These are phyloP conservation scores for Tetrahymena thermophila DNA, from an alignment of 73 alveolate species.

Conservation along the genomic window DNA sequence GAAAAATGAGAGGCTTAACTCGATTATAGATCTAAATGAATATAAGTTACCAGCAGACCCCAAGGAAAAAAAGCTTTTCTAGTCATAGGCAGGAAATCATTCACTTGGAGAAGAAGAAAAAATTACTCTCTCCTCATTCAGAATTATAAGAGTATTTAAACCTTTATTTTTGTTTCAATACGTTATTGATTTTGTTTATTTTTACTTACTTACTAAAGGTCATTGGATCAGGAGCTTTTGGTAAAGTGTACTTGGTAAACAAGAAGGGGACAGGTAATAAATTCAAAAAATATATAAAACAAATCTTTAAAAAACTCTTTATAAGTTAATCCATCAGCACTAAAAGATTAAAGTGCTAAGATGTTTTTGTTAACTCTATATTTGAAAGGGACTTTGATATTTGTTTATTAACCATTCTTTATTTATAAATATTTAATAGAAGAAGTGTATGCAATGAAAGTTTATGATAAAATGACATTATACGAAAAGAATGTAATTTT, in stretches of 20 bases:
- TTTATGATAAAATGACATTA: constrained; percentile 62
- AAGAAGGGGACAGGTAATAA: background rate
- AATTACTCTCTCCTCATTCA: background rate
- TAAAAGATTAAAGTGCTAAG: background rate
- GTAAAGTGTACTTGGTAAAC: background rate
- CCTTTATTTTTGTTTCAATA: background rate
- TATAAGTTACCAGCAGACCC: background rate
- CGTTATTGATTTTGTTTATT: background rate
- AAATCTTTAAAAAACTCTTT: too few species aligned
- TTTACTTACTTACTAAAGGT: background rate
- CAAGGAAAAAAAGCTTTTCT: background rate
- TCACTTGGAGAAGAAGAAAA: background rate
- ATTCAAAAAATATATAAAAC: too few species aligned
- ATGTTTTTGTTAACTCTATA: too few species aligned
- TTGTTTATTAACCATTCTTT: background rate
- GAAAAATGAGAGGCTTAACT: constrained; percentile 2
- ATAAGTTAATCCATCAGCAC: background rate
- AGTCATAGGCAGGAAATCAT: background rate
- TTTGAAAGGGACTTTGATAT: background rate
- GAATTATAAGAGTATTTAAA: background rate
- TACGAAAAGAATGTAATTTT: constrained; percentile 58
- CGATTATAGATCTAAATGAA: background rate
- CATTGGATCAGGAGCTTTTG: constrained; percentile 1
- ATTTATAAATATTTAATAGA: background rate
- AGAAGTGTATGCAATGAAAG: constrained; percentile 76